phyloP scores from a whole-genome alignment of 306 rosid genomes.

The Quercus cerris region DNA sequence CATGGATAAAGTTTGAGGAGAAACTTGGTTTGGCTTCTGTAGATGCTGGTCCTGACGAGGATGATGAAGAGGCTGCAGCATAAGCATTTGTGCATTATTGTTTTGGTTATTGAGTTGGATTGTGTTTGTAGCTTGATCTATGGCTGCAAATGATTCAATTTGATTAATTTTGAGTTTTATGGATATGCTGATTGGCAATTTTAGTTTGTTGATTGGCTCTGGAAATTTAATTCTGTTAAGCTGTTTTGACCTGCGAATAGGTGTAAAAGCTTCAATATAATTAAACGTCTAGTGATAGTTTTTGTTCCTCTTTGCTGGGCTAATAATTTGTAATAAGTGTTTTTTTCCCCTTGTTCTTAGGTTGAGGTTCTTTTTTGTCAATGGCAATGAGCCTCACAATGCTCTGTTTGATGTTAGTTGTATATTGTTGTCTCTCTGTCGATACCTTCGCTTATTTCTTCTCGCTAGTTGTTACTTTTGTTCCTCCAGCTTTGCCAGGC shows the following conservation, averaged over 20 bases:
- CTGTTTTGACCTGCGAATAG: neutral
- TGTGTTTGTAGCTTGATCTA: neutral
- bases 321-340: neutral
- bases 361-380: too few species aligned
- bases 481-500: neutral
- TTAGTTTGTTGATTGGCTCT: neutral
- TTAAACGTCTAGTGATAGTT: neutral
- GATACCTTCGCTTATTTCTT: neutral
- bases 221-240: slow-evolving; percentile 2
- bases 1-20: slow-evolving; percentile 59
- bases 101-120: neutral
- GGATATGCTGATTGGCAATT: neutral
- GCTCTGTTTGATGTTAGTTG: neutral
- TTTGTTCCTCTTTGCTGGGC: neutral
- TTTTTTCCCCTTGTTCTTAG: neutral
- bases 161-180: neutral
- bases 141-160: neutral
- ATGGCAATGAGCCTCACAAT: neutral
- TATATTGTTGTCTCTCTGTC: neutral
- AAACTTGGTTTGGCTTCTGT: slow-evolving; percentile 45
- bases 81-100: neutral
- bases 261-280: slow-evolving; percentile 15
- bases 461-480: neutral
- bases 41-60: slow-evolving; percentile 23
- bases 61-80: slow-evolving; percentile 23